Conservation (phyloP, 441 rosid species). For the Euphorbia schlechtendalii region DNA sequence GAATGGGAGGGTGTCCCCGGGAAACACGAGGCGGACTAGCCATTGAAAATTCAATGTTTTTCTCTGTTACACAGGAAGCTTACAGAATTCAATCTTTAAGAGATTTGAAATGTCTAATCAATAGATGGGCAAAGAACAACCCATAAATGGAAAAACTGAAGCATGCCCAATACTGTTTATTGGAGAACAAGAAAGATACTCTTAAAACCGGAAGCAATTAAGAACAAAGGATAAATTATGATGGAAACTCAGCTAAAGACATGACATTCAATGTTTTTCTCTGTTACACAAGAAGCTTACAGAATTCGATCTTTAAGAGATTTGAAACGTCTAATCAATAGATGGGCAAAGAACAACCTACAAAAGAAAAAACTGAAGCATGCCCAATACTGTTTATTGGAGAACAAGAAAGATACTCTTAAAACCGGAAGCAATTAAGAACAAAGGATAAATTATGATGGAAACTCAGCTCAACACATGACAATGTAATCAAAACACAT, state of each 20-base stretch:
- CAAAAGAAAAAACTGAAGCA: constrained; percentile 4
- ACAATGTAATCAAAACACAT: constrained; percentile 18
- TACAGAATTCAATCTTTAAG: too few species aligned
- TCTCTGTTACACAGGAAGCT: too few species aligned
- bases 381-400: not conserved
- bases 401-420: constrained; percentile 6
- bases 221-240: constrained; percentile 20
- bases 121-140: too few species aligned
- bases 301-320: too few species aligned
- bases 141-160: not conserved
- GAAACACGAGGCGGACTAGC: constrained; percentile 51
- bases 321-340: too few species aligned
- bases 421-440: constrained; percentile 21
- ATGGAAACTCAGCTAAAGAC: constrained; percentile 31
- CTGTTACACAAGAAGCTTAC: too few species aligned
- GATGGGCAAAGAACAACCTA: too few species aligned
- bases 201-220: constrained; percentile 23
- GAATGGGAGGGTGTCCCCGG: constrained; percentile 36
- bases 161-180: not conserved
- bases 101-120: too few species aligned
- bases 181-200: not conserved
- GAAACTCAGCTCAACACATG: constrained; percentile 30
- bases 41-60: constrained; percentile 32
- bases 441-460: constrained; percentile 24
- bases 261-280: constrained; percentile 11